phyloP scores from a whole-genome alignment of 176 grass and related monocot genomes.

The Neostapfia colusana region DNA sequence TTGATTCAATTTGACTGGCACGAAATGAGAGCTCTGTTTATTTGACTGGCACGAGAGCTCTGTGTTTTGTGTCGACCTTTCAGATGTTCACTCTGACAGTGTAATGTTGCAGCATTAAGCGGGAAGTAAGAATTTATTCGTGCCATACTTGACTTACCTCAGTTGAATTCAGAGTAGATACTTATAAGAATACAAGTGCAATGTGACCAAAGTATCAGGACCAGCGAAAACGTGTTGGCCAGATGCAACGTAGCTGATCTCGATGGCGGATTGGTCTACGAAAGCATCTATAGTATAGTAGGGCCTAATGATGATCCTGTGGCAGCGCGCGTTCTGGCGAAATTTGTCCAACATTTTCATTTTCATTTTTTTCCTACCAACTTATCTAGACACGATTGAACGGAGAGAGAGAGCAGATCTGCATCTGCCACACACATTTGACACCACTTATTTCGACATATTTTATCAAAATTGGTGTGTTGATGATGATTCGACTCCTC shows the following conservation, averaged over 20 bases:
- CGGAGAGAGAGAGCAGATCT: neutral
- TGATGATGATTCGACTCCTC: no score
- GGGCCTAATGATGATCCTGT: neutral
- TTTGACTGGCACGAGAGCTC: neutral
- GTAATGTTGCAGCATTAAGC: neutral
- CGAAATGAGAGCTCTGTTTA: neutral
- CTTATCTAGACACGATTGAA: neutral
- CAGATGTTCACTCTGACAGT: neutral
- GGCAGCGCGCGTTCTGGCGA: neutral
- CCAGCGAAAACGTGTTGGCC: neutral
- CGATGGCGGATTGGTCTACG: neutral
- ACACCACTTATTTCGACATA: neutral
- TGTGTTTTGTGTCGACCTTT: neutral
- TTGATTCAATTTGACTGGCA: constrained; percentile 2
- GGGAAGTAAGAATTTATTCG: neutral
- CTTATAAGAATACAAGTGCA: neutral
- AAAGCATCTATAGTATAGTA: neutral
- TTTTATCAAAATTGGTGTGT: neutral
- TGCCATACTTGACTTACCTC: neutral
- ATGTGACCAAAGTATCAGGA: neutral
- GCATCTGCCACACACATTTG: no score
- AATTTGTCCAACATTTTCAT: neutral
- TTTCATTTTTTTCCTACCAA: neutral
- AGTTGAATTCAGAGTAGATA: neutral
- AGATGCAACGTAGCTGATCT: neutral